These are phyloP conservation scores for Phyllosticta capitalensis DNA, from an alignment of 2,329 filamentous ascomycete genomes.

Conservation along the genomic window DNA sequence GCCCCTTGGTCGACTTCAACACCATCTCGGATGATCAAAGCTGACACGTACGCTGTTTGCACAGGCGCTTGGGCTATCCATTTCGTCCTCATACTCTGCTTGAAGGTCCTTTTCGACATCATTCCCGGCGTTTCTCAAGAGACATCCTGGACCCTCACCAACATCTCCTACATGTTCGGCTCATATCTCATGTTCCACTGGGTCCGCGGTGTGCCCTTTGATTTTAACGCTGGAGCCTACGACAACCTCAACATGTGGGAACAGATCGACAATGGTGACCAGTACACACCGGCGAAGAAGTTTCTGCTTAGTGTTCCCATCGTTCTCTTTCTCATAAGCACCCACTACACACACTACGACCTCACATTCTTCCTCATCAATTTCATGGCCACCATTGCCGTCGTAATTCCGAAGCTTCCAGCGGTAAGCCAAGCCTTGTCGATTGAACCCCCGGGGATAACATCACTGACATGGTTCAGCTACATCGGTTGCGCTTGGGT, in stretches of 20 bases:
- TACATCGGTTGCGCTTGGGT: slow-evolving; percentile 30
- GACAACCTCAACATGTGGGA: slow-evolving; percentile 99
- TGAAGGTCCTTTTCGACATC: slow-evolving; percentile 96
- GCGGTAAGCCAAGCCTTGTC: slow-evolving; percentile 55
- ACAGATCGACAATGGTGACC: slow-evolving; percentile 97
- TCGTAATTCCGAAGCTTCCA: slow-evolving; percentile 93
- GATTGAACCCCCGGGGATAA: neutral
- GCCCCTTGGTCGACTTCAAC: neutral
- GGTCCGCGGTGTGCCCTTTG: slow-evolving; percentile 94
- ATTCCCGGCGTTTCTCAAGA: slow-evolving; percentile 95
- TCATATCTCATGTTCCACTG: slow-evolving; percentile 99
- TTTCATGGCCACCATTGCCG: slow-evolving; percentile 80
- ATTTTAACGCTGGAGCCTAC: slow-evolving; percentile 97
- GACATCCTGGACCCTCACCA: slow-evolving; percentile 96
- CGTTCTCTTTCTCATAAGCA: slow-evolving; percentile 88
- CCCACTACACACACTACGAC: slow-evolving; percentile 98
- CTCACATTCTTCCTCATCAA: slow-evolving; percentile 96
- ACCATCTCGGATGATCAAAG: neutral
- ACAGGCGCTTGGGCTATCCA: slow-evolving; percentile 97
- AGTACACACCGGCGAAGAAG: slow-evolving; percentile 98
- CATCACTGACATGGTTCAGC: slow-evolving; percentile 15
- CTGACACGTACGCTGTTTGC: slow-evolving; percentile 3
- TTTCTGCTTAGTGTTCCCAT: slow-evolving; percentile 93
- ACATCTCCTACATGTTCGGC: slow-evolving; percentile 98
- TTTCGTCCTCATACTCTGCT: slow-evolving; percentile 76